phyloP scores from a whole-genome alignment of 345 rosid species.

The Pelargonium nanum region DNA sequence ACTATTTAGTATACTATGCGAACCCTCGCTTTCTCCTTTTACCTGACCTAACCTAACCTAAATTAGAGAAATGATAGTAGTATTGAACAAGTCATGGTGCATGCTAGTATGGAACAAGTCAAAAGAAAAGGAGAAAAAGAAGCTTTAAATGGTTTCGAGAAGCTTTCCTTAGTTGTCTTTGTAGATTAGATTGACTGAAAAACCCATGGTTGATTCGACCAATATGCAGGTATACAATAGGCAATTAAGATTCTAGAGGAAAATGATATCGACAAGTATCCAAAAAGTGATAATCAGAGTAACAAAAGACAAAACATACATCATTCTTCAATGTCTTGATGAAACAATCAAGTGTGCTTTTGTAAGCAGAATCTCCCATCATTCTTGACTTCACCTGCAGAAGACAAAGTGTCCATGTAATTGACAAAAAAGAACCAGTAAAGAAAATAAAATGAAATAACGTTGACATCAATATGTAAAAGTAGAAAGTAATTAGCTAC shows the following conservation, averaged over 20 bases:
- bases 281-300: conserved; percentile 1
- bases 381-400: conserved; percentile 90
- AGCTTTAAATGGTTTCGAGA: no score
- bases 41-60: not conserved
- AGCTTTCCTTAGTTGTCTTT: no score
- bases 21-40: not conserved
- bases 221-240: no score
- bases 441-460: no score
- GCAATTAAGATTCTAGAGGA: not conserved
- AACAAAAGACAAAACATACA: conserved; percentile 29
- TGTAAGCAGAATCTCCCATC: conserved; percentile 98
- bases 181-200: no score
- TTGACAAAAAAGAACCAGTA: not conserved
- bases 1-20: no score
- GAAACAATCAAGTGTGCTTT: conserved; percentile 86
- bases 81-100: not conserved
- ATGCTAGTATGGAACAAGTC: not conserved
- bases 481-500: not conserved
- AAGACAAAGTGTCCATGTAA: conserved; percentile 2
- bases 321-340: conserved; percentile 80
- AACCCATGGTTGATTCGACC: no score
- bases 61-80: not conserved
- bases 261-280: not conserved
- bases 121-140: not conserved
- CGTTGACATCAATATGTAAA: not conserved